A percentile compares a stretch with the other conserved stretches of the same genome.
These are phyloP conservation scores for Chalara sp. DNA, from an alignment of 2,329 filamentous ascomycete species.

Conservation along the genomic window DNA sequence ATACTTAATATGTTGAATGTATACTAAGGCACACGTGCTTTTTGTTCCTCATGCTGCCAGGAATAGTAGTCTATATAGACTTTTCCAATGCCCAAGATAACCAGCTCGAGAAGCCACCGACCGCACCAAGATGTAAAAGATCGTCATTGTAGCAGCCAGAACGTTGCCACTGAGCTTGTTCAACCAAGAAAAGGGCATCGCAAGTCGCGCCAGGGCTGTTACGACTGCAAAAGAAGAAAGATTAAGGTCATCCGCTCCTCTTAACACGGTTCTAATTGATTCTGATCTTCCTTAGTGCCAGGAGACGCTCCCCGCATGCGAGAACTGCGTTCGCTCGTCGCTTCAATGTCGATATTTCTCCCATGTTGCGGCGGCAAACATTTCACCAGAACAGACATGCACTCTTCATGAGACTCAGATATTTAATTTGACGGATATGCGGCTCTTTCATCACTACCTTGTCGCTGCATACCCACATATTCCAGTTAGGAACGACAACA, in stretches of 20 bases:
- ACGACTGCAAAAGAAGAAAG: background rate
- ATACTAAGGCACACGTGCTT: too few relatives aligned
- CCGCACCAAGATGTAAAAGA: too few relatives aligned
- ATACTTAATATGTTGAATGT: too few relatives aligned
- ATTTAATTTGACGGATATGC: conserved; percentile 58
- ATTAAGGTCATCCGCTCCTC: background rate
- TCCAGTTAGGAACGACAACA: conserved; percentile 55
- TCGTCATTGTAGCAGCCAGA: background rate
- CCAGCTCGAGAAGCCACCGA: too few relatives aligned
- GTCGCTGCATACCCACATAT: conserved; percentile 55
- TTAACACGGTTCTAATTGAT: background rate
- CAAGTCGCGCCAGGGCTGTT: background rate
- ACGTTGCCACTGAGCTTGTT: background rate
- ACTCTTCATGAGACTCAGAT: conserved; percentile 40
- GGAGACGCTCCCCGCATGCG: conserved; percentile 56
- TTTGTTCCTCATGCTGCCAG: too few relatives aligned
- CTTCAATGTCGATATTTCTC: conserved; percentile 56
- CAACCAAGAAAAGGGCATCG: background rate
- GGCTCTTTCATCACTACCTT: conserved; percentile 62
- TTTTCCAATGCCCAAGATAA: too few relatives aligned
- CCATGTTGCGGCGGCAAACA: conserved; percentile 33
- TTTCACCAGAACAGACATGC: conserved; percentile 19
- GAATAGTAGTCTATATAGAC: too few relatives aligned
- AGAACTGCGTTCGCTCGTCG: conserved; percentile 56
- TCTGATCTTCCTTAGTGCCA: conserved; percentile 42